Base-by-base conservation (phyloP, 2,329 filamentous ascomycete genomes). In the Xylariaceae sp. region DNA sequence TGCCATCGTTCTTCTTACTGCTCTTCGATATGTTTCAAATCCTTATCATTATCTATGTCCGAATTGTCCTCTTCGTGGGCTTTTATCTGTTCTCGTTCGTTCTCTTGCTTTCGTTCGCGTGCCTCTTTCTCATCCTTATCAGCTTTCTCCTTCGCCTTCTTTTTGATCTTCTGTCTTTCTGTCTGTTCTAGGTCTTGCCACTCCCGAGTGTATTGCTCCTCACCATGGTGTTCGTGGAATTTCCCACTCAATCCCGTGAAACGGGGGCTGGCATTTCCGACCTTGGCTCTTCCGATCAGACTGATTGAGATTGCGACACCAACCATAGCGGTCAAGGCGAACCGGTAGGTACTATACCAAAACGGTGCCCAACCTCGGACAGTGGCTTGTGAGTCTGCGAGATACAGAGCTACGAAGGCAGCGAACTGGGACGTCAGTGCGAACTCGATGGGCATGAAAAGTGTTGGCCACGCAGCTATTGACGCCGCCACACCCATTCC, bases 301-400 rank as follows among this genome's bases (percentile, higher is more conserved):
- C 85, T 93, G 66, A 90, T 77, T 48, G 94, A 85, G 66, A 97
- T 93, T 63, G 88, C 87, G 49, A 84, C 79, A 45, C 93, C 92
- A 34, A 96, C 92, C 62, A 97, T 82, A 73, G 92, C 93, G 1
- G 93, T 97, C 67, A 97, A 80, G 7, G 96, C 87, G 74, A 96
- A 97, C 39, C 93, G 90, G 78, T 97, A 97, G 53, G 87, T 89
- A 61, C 81, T 82, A 73, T 96, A 97, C 92, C 92, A 97, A 44
- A 80, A 72, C 23, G 92, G 92, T 2, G 88, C 87, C 87, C 89
- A 94, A 65, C 92, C 92, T 47, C 80, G 79, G 55, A 82, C 81
- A 7, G 88, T 82, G 11, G 90, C 90, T 34, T 86, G 82, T 6
- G 88, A 80, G 71, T 97, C 92, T 61, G 86, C 86, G 72, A 93